phyloP scores from a whole-genome alignment of 2,329 filamentous ascomycete genomes.

The Bipolaris victoriae region DNA sequence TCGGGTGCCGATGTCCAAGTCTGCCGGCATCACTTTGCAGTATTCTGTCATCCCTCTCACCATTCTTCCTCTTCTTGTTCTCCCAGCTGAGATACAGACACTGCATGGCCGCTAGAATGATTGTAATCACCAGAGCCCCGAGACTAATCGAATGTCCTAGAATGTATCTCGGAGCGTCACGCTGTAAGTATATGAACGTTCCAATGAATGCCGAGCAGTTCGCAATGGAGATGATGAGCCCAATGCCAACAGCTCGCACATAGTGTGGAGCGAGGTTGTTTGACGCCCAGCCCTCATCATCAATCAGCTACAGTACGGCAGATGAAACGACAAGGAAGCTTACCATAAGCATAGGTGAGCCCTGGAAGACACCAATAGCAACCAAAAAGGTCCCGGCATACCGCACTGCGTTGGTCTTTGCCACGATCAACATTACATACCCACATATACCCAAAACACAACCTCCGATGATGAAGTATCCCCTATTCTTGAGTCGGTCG shows the following conservation, averaged over 20 bases:
- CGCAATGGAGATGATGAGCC: slow-evolving; percentile 56
- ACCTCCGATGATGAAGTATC: slow-evolving; percentile 60
- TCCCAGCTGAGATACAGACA: slow-evolving; percentile 38
- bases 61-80: slow-evolving; percentile 33
- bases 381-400: slow-evolving; percentile 52
- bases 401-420: slow-evolving; percentile 39
- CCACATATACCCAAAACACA: slow-evolving; percentile 54
- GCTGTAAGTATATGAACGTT: slow-evolving; percentile 57
- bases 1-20: slow-evolving; percentile 40
- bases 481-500: slow-evolving; percentile 49
- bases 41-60: slow-evolving; percentile 33
- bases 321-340: background rate
- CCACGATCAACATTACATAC: slow-evolving; percentile 61
- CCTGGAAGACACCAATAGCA: slow-evolving; percentile 53
- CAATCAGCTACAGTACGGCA: background rate
- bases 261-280: slow-evolving; percentile 61
- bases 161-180: slow-evolving; percentile 47
- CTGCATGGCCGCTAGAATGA: slow-evolving; percentile 28
- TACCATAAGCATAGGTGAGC: slow-evolving; percentile 45
- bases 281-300: slow-evolving; percentile 47
- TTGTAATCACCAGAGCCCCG: slow-evolving; percentile 32
- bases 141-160: slow-evolving; percentile 35
- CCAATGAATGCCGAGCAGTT: slow-evolving; percentile 60
- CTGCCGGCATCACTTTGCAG: slow-evolving; percentile 28
- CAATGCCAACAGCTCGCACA: slow-evolving; percentile 60